Base-by-base conservation (phyloP, 441 rosid species). In the Gossypium laxum region DNA sequence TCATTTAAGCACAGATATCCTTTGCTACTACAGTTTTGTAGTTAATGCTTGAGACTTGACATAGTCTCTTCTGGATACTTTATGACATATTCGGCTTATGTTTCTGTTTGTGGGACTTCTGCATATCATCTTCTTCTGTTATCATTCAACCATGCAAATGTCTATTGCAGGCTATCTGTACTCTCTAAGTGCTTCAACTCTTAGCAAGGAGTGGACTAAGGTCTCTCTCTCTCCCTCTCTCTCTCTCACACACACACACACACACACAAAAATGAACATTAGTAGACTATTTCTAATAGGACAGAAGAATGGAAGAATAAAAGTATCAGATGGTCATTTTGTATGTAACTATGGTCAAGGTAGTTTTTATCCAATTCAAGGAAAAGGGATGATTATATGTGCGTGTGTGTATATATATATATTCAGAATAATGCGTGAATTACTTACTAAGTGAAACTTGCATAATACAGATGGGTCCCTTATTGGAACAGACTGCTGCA, bases 161-260 rank as follows among this genome's bases (percentile, higher is more conserved):
- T 58, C 7, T n/a, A 19, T 75, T 84, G 79, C 93, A 92, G 96
- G 97, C 66, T 93, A 79, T 80, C 75, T 93, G 1, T 91, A 93
- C 83, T 85, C 94, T 74, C 71, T 93, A 62, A 89, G 81, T 74
- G 98, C 97, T 77, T 93, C 98, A 57, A 91, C 98, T 12, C 96
- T 89, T 41, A 70, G 82, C 88, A 84, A 82, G 79, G 90, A 91
- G 74, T 93, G 97, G 98, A 79, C 81, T 74, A 79, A 82, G 96
- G 97, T 92, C 73, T 63, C 30, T 52, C 71, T 75, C 63, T 43
- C 30, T 12, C 58, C 21, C 54, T 73, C 60, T 11, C 68, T 69
- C 61, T 54, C 47, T 52, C 41, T 12, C 26, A 3, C 15, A 2
- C 52, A 12, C 52, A 12, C 52, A 47, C 11, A 34, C 2, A 47